These are phyloP conservation scores for Volutella citrinella DNA, from an alignment of 2,329 filamentous ascomycete genomes.

Conservation along the genomic window DNA sequence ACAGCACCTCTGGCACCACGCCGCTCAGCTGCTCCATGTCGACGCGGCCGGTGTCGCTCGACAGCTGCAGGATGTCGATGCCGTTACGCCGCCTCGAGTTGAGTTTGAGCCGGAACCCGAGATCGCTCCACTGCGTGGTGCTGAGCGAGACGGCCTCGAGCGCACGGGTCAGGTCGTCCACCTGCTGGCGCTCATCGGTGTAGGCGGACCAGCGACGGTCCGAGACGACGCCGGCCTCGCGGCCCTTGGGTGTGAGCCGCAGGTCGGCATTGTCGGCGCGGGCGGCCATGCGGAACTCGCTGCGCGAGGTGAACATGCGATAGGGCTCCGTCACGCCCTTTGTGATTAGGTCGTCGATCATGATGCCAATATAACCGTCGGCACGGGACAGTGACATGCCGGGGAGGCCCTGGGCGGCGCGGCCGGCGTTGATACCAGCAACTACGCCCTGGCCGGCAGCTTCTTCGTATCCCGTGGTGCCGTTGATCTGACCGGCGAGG, in stretches of 20 bases:
- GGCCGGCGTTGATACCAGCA: slow-evolving; percentile 89
- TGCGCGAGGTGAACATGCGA: slow-evolving; percentile 95
- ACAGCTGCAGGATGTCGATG: slow-evolving; percentile 74
- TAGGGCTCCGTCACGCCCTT: slow-evolving; percentile 97
- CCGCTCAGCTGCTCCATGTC: slow-evolving; percentile 53
- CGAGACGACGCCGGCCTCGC: slow-evolving; percentile 72
- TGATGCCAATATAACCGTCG: slow-evolving; percentile 95
- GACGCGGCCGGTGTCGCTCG: slow-evolving; percentile 44
- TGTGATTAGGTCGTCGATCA: slow-evolving; percentile 96
- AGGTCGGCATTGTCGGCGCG: slow-evolving; percentile 92
- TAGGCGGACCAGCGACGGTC: slow-evolving; percentile 75
- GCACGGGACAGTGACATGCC: slow-evolving; percentile 71
- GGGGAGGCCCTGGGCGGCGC: slow-evolving; percentile 65
- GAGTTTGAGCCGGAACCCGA: slow-evolving; percentile 66
- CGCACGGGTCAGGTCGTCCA: slow-evolving; percentile 60
- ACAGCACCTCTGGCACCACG: slow-evolving; percentile 54
- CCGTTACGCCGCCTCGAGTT: slow-evolving; percentile 68
- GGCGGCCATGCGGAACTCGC: slow-evolving; percentile 90
- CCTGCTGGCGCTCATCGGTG: slow-evolving; percentile 61
- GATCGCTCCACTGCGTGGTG: slow-evolving; percentile 63
- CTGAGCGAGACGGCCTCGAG: slow-evolving; percentile 59
- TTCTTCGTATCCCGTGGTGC: slow-evolving; percentile 97
- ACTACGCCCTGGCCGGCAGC: slow-evolving; percentile 90
- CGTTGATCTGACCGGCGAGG: slow-evolving; percentile 95
- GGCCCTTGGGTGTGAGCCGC: slow-evolving; percentile 77